Conservation (phyloP, 371 early-diverging fungal genomes). For the Mucor circinelloides region DNA sequence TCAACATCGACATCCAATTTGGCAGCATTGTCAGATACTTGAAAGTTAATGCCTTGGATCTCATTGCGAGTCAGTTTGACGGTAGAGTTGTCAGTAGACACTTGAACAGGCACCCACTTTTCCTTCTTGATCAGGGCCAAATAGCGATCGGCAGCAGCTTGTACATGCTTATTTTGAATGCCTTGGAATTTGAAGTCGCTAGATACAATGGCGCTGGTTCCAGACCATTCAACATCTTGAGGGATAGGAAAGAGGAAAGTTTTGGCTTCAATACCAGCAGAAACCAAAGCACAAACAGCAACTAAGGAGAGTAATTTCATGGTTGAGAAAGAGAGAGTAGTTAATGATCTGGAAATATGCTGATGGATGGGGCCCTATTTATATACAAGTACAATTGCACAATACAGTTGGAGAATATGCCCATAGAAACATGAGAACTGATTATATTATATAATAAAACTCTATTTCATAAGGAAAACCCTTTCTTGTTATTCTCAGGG, state of each 20-base stretch:
- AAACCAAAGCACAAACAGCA: conserved; percentile 23
- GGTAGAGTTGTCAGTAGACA: conserved; percentile 9
- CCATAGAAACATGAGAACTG: background rate
- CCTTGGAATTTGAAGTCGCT: conserved; percentile 29
- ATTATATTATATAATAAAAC: background rate
- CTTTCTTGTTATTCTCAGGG: background rate
- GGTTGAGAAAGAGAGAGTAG: background rate
- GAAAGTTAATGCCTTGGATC: conserved; percentile 25
- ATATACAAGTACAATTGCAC: background rate
- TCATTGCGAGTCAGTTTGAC: background rate
- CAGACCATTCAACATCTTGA: conserved; percentile 44
- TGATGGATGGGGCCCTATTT: background rate
- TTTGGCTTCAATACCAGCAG: conserved; percentile 31
- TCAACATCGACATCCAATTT: conserved; percentile 54
- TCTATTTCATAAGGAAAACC: background rate
- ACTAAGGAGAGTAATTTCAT: conserved; percentile 38
- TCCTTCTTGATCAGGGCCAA: conserved; percentile 37
- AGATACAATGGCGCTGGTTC: conserved; percentile 23
- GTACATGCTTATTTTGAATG: conserved; percentile 28
- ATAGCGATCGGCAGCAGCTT: conserved; percentile 44
- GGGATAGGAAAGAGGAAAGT: conserved; percentile 48
- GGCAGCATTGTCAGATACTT: conserved; percentile 33
- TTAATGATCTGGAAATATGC: background rate
- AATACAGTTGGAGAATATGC: background rate
- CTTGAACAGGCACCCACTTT: conserved; percentile 43